These are phyloP conservation scores for Austropuccinia psidii DNA, from an alignment of 1,284 basidiomycete genomes.

Conservation along the genomic window DNA sequence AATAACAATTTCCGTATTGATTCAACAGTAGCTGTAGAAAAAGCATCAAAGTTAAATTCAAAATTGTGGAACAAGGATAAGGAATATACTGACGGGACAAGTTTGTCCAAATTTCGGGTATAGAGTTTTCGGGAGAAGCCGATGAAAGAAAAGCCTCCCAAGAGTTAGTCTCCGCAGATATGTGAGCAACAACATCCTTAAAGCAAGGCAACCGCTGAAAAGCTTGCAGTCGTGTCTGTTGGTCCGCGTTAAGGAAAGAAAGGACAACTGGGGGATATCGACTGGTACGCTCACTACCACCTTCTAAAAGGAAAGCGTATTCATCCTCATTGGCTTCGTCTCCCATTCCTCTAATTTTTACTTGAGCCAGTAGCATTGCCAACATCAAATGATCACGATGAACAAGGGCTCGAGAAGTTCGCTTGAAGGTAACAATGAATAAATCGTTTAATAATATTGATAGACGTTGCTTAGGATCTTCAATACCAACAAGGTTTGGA, in stretches of 20 bases:
- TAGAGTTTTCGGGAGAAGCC: conserved; percentile 60
- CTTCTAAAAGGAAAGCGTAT: conserved; percentile 80
- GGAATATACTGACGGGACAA: conserved; percentile 42
- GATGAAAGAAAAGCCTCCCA: conserved; percentile 72
- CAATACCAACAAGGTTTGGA: conserved; percentile 70
- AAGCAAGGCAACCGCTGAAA: conserved; percentile 55
- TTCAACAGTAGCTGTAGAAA: conserved; percentile 58
- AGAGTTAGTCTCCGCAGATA: conserved; percentile 59
- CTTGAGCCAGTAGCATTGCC: conserved; percentile 79
- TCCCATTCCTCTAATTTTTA: conserved; percentile 71
- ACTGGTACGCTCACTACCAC: conserved; percentile 52
- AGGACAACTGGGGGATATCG: not conserved
- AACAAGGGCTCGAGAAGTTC: conserved; percentile 82
- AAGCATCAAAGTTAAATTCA: not conserved
- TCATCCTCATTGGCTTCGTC: conserved; percentile 65
- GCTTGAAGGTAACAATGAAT: conserved; percentile 79
- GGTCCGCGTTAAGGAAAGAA: conserved; percentile 52
- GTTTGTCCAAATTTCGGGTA: conserved; percentile 61
- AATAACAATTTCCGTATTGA: conserved; percentile 68
- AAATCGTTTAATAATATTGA: conserved; percentile 81
- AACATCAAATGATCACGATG: conserved; percentile 88
- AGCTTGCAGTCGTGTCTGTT: conserved; percentile 54
- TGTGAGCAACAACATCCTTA: conserved; percentile 64
- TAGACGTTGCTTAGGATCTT: conserved; percentile 66
- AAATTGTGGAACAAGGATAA: not conserved